A percentile compares a stretch with the other conserved stretches of the same genome.
These are phyloP conservation scores for Gracilaria caudata DNA, from an alignment of 23 red algal species.

Conservation along the genomic window DNA sequence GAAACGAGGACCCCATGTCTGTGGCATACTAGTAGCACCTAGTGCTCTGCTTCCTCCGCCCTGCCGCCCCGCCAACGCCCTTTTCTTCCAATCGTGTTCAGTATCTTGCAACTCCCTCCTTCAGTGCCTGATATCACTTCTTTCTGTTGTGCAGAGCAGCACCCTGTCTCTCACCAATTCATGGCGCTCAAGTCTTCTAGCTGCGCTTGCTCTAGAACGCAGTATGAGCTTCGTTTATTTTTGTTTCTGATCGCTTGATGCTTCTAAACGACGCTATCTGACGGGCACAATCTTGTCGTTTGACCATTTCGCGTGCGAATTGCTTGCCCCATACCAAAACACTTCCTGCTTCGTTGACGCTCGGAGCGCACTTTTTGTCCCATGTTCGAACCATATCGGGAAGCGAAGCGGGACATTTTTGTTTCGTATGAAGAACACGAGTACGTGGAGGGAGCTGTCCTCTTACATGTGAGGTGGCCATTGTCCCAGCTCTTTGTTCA, in stretches of 20 bases:
- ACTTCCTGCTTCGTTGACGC: background rate
- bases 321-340: background rate
- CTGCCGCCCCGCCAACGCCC: background rate
- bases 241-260: background rate
- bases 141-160: background rate
- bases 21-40: background rate
- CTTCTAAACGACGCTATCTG: background rate
- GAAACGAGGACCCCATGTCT: constrained; percentile 37
- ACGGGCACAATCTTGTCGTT: background rate
- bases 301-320: background rate
- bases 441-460: too few relatives aligned
- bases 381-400: background rate
- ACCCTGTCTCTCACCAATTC: background rate
- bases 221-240: background rate
- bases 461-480: too few relatives aligned
- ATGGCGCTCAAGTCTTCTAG: background rate
- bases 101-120: too few relatives aligned
- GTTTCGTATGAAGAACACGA: too few relatives aligned
- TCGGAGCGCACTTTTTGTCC: background rate
- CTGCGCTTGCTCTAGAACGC: background rate
- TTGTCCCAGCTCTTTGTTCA: too few relatives aligned
- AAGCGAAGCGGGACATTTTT: background rate
- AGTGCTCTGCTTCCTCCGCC: background rate
- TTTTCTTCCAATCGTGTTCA: too few relatives aligned
- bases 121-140: background rate